These are phyloP conservation scores for Xylaria digitata DNA, from an alignment of 2,329 filamentous ascomycete species.

Conservation along the genomic window DNA sequence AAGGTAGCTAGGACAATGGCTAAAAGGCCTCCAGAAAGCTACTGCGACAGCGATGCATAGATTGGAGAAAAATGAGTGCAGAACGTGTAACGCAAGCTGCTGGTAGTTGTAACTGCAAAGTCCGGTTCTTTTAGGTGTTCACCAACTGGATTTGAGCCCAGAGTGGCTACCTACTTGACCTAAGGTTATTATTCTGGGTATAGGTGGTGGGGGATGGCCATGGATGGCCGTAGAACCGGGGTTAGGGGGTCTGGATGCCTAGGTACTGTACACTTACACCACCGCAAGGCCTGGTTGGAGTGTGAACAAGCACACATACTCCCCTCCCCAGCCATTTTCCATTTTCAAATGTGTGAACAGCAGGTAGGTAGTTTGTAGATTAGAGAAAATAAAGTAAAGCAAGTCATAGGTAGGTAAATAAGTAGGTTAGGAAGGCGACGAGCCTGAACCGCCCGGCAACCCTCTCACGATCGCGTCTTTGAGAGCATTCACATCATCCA, in stretches of 20 bases:
- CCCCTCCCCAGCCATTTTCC: too few species aligned
- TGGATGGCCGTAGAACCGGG: too few species aligned
- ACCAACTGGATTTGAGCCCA: neutral
- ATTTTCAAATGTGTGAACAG: too few species aligned
- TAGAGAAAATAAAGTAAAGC: neutral
- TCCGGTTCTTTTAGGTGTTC: neutral
- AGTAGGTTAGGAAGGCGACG: neutral
- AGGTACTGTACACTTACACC: too few species aligned
- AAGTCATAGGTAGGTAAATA: too few species aligned
- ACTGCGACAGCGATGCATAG: neutral
- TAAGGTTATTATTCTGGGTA: too few species aligned
- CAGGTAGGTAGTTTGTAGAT: too few species aligned
- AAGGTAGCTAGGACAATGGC: neutral
- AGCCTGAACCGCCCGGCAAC: constrained; percentile 37
- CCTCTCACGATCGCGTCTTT: constrained; percentile 50
- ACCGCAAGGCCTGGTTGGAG: too few species aligned
- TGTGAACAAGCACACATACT: too few species aligned
- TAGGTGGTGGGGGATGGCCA: too few species aligned
- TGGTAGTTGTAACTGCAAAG: neutral
- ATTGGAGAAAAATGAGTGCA: constrained; percentile 1
- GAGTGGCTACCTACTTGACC: neutral
- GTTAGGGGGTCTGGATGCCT: too few species aligned
- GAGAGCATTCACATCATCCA: constrained; percentile 57
- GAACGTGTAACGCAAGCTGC: constrained; percentile 7
- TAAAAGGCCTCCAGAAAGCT: neutral